A percentile compares a stretch with the other conserved stretches of the same genome.
phyloP scores from a whole-genome alignment of 768 basidiomycete genomes.

The Xanthoconium stramineum region DNA sequence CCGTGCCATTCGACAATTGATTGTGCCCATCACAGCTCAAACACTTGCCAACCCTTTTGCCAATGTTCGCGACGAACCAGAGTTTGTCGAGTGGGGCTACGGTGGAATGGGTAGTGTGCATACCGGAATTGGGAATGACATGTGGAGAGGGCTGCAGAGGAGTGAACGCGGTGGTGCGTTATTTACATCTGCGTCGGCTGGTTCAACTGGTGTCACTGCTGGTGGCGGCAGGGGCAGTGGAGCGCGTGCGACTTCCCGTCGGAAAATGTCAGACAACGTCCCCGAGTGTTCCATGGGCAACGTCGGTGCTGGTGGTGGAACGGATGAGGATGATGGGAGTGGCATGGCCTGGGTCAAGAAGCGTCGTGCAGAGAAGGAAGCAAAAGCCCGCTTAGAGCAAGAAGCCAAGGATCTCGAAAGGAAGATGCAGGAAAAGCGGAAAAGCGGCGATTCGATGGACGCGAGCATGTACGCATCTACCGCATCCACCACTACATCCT shows the following conservation, averaged over 20 bases:
- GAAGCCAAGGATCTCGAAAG: conserved; percentile 12
- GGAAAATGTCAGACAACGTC: conserved; percentile 14
- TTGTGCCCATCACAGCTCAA: conserved; percentile 17
- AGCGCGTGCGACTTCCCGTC: conserved; percentile 13
- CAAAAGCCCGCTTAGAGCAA: conserved; percentile 27
- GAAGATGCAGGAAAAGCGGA: conserved; percentile 19
- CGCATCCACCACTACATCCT: conserved; percentile 22
- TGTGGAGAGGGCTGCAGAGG: conserved; percentile 27
- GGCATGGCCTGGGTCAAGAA: conserved; percentile 82
- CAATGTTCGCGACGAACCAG: conserved; percentile 61
- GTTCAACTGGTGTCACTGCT: conserved; percentile 18
- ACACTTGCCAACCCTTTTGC: conserved; percentile 57
- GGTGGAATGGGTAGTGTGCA: conserved; percentile 73
- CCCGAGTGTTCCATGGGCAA: conserved; percentile 30
- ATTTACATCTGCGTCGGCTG: conserved; percentile 12
- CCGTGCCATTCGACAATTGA: not conserved
- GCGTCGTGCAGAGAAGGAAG: conserved; percentile 58
- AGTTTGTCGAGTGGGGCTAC: conserved; percentile 92
- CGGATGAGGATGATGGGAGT: conserved; percentile 75
- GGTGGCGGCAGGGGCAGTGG: conserved; percentile 12
- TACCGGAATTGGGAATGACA: conserved; percentile 26
- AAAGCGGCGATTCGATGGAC: conserved; percentile 22
- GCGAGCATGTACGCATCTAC: conserved; percentile 23
- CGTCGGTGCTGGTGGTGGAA: conserved; percentile 17
- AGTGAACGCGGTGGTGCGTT: conserved; percentile 26